Conservation (phyloP, 352 stramenopile species). For the Pythium diclinum region DNA sequence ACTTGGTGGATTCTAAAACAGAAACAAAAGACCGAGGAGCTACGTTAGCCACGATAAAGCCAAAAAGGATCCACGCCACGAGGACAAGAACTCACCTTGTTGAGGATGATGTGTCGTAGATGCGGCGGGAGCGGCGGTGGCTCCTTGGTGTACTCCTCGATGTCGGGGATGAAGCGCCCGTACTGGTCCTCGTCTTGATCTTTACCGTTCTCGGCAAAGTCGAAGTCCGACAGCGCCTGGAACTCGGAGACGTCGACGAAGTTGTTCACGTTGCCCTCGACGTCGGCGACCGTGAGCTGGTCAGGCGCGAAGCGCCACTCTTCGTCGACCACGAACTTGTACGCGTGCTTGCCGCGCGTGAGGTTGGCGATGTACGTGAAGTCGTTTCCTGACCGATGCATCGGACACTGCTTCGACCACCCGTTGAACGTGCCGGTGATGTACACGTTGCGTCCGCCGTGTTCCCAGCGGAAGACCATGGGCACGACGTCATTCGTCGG, state of each 20-base stretch:
- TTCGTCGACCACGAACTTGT: constrained; percentile 99
- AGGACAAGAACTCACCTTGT: constrained; percentile 83
- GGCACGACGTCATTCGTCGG: constrained; percentile 62
- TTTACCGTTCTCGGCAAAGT: constrained; percentile 52
- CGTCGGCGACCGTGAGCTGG: constrained; percentile 96
- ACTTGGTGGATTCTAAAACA: constrained; percentile 79
- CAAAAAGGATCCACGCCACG: neutral
- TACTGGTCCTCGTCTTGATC: constrained; percentile 90
- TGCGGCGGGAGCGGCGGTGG: constrained; percentile 97
- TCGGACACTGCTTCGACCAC: constrained; percentile 98
- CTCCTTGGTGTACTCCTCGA: constrained; percentile 99
- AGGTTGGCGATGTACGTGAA: constrained; percentile 99
- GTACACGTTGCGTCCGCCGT: constrained; percentile 95
- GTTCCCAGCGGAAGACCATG: constrained; percentile 99
- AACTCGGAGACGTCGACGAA: constrained; percentile 99
- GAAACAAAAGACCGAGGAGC: constrained; percentile 17
- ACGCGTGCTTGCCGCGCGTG: constrained; percentile 96
- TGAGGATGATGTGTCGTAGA: constrained; percentile 99
- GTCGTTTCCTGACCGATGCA: constrained; percentile 99
- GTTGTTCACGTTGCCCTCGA: constrained; percentile 99
- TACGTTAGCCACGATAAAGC: neutral
- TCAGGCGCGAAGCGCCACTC: constrained; percentile 96
- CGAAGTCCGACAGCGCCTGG: constrained; percentile 69
- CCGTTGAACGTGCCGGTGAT: constrained; percentile 99
- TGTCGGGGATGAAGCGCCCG: constrained; percentile 94